phyloP scores from a whole-genome alignment of 495 filamentous ascomycete genomes.

The Mytilinidion resinicola region DNA sequence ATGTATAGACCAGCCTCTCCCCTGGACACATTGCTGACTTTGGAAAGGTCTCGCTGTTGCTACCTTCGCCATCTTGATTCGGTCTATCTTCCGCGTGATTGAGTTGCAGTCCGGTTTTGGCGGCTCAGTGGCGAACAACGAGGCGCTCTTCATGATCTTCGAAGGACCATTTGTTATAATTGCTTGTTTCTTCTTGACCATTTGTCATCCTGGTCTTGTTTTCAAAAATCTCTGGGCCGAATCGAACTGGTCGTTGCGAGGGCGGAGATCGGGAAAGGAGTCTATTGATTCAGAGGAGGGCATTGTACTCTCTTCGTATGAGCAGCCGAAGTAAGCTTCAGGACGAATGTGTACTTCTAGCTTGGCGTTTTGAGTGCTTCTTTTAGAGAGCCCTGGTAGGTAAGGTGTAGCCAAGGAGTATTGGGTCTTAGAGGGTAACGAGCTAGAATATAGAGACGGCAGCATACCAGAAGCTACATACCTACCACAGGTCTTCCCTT shows the following conservation, averaged over 20 bases:
- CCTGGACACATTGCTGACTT: background rate
- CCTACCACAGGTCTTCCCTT: too few species aligned
- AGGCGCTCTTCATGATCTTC: slow-evolving; percentile 61
- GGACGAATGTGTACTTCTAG: too few species aligned
- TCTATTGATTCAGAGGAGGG: background rate
- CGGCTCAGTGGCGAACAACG: slow-evolving; percentile 50
- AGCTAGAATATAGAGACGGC: too few species aligned
- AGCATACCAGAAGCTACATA: too few species aligned
- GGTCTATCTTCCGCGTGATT: slow-evolving; percentile 56
- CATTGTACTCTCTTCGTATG: background rate
- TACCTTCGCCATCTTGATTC: slow-evolving; percentile 48
- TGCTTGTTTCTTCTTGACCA: slow-evolving; percentile 33
- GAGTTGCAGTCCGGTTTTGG: slow-evolving; percentile 57
- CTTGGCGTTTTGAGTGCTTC: too few species aligned
- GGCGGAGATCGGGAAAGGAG: background rate
- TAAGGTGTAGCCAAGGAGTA: too few species aligned
- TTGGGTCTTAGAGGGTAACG: too few species aligned
- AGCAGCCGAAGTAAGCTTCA: too few species aligned
- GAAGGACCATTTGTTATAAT: slow-evolving; percentile 63
- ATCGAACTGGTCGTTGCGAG: too few species aligned
- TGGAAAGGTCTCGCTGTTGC: slow-evolving; percentile 13
- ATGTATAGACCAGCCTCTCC: slow-evolving; percentile 1
- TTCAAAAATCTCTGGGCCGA: slow-evolving; percentile 18
- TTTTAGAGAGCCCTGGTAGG: too few species aligned
- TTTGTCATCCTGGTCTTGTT: slow-evolving; percentile 20